Conservation (phyloP, 2,329 filamentous ascomycete species). For the Hypoxylon sp. region DNA sequence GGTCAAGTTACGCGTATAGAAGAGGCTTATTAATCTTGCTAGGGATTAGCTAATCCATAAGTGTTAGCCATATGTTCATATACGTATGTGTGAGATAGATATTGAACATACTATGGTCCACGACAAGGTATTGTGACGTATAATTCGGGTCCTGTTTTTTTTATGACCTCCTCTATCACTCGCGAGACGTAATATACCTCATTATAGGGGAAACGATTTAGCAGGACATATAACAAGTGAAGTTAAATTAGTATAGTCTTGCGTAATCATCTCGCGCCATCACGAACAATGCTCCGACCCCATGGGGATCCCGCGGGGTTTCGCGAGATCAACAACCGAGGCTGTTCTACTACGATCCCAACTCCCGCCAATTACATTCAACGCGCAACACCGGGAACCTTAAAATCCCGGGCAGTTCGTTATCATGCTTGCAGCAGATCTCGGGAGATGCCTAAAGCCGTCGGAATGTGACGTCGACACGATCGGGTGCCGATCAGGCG, state of each 20-base stretch:
- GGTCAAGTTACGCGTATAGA: background rate
- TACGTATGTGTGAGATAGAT: background rate
- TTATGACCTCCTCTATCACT: background rate
- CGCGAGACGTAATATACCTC: background rate
- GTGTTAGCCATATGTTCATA: background rate
- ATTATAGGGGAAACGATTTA: background rate
- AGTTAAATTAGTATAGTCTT: slow-evolving; percentile 8
- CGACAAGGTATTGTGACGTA: background rate
- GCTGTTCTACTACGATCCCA: slow-evolving; percentile 11
- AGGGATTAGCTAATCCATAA: background rate
- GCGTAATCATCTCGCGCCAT: slow-evolving; percentile 28
- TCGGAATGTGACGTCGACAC: slow-evolving; percentile 36
- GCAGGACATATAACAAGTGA: background rate
- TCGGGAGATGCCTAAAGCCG: slow-evolving; percentile 40
- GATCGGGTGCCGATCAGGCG: slow-evolving; percentile 38
- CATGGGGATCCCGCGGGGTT: slow-evolving; percentile 27
- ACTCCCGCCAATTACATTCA: slow-evolving; percentile 19
- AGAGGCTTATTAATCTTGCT: background rate
- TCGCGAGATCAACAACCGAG: slow-evolving; percentile 36
- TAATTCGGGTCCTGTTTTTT: background rate
- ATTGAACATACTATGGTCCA: background rate
- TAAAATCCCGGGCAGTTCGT: slow-evolving; percentile 14
- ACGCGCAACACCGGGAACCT: slow-evolving; percentile 9
- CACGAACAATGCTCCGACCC: slow-evolving; percentile 28
- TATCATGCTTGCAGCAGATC: slow-evolving; percentile 39